Conservation (phyloP, 139 green algal species). For the Chlorella sp. region DNA sequence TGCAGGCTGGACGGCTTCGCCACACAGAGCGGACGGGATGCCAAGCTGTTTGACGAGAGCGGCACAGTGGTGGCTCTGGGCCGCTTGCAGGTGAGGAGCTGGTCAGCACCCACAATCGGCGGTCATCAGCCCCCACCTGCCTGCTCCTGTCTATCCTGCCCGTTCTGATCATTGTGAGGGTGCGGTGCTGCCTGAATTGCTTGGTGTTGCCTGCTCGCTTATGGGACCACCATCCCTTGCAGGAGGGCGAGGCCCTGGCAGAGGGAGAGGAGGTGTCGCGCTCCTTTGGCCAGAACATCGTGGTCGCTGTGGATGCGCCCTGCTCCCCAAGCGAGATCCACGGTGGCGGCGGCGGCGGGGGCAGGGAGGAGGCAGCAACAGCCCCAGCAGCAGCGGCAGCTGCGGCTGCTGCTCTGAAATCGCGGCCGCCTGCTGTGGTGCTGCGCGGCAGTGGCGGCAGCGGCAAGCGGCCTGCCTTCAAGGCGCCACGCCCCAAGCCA, state of each 20-base stretch:
- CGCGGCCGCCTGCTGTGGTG: neutral
- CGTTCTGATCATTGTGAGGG: too few species aligned
- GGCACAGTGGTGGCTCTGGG: neutral
- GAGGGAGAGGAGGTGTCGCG: neutral
- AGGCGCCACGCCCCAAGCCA: neutral
- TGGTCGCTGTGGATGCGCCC: neutral
- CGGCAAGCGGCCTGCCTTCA: neutral
- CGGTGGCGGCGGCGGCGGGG: neutral
- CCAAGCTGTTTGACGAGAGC: constrained; percentile 17
- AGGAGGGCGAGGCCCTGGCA: neutral
- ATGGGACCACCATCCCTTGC: too few species aligned
- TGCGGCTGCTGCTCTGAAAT: neutral
- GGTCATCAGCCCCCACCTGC: too few species aligned
- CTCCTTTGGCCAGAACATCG: constrained; percentile 1
- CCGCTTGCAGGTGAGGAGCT: neutral
- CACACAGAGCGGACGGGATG: neutral
- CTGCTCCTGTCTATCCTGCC: too few species aligned
- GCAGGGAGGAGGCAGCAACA: neutral
- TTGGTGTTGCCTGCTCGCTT: too few species aligned
- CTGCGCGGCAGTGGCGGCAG: constrained; percentile 3
- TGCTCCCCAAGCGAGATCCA: neutral
- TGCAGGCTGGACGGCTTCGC: constrained; percentile 42
- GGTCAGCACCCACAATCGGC: too few species aligned
- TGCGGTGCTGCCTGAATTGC: too few species aligned
- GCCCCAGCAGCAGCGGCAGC: neutral